Evolutionary conservation across 192 early-diverging fungal genomes (phyloP), one percentile per base, ranked within the genome.

Genomic region (Coemansia sp.): DNA sequence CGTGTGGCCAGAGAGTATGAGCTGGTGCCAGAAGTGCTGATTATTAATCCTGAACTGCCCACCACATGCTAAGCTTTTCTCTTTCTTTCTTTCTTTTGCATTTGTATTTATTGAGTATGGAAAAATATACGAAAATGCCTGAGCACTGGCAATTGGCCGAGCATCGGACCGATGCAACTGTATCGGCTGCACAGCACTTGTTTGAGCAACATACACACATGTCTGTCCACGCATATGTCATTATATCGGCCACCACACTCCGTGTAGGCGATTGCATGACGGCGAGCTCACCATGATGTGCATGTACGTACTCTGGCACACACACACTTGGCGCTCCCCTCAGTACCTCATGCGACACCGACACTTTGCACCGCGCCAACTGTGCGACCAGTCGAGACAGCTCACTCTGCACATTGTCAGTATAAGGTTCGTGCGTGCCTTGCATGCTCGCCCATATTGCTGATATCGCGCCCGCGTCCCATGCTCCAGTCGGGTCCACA

Each of bases 1-100:
- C 68, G 78, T 42, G 62, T 95, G 24, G 86, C 87, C 0, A 78
- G 83, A 44, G 82, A 83, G 48, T 84, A 87, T 56, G 75, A 83
- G 55, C 63, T 93, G 58, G 78, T 89, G 5, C 85, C 87, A 15
- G 86, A 86, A 34, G 83, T 86, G 44, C 81, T 88, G 20, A 79
- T 93, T 9, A 90, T 86, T 40, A 92, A 91, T 31, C 90, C 91
- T 15, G 75, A 78, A 46, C 52, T 78, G 10, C 75, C 75, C 1
- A 65, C 70, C 3, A 71, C 75, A 1, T 57, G 28, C 14, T 18
- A 7, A 2, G 21, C 21, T 21, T 21, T 21, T 12, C 7, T 56
- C 25, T 31, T 37, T 18, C n/a, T n/a, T n/a, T n/a, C n/a, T n/a
- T n/a, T n/a, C 25, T 55, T 60, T 47, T 23, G 12, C 8, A 1